These are phyloP conservation scores for Schizochytrium sp. DNA, from an alignment of 108 stramenopile species.

Conservation along the genomic window DNA sequence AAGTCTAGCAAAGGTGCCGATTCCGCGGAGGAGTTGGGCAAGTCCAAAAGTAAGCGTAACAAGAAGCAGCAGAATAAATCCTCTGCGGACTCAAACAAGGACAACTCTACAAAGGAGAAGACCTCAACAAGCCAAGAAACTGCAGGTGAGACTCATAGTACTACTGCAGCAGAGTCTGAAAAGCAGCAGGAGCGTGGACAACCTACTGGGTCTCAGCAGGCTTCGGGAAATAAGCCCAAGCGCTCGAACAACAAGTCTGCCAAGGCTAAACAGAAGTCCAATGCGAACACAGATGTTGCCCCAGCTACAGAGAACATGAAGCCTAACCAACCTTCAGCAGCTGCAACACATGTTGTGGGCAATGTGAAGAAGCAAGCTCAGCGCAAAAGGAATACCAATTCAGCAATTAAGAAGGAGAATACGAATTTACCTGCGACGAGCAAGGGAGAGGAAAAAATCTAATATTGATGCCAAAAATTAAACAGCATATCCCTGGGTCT, in stretches of 20 bases:
- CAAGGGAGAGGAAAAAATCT: too few relatives aligned
- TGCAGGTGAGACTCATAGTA: background rate
- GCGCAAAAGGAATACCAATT: background rate
- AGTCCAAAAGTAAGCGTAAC: too few relatives aligned
- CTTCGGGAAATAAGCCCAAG: constrained; percentile 54
- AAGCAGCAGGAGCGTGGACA: background rate
- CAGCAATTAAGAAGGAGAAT: background rate
- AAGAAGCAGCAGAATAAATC: too few relatives aligned
- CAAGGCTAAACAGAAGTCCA: background rate
- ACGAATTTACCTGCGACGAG: too few relatives aligned
- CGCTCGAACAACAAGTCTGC: background rate
- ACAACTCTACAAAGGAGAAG: background rate
- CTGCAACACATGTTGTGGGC: too few relatives aligned
- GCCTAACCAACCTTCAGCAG: background rate
- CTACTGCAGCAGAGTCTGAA: background rate
- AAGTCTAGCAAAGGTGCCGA: too few relatives aligned
- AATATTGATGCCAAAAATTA: too few relatives aligned
- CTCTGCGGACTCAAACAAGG: too few relatives aligned
- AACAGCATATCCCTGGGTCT: too few relatives aligned
- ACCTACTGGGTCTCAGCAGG: background rate
- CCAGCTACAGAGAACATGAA: background rate
- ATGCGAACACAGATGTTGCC: too few relatives aligned
- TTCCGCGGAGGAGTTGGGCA: too few relatives aligned
- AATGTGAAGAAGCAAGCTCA: background rate
- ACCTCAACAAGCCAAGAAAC: background rate